Percentiles rank a stretch among this genome's conserved stretches.
Evolutionary conservation across 2,329 filamentous ascomycete species (phyloP).

Genomic region (Pseudopyricularia javanii): DNA sequence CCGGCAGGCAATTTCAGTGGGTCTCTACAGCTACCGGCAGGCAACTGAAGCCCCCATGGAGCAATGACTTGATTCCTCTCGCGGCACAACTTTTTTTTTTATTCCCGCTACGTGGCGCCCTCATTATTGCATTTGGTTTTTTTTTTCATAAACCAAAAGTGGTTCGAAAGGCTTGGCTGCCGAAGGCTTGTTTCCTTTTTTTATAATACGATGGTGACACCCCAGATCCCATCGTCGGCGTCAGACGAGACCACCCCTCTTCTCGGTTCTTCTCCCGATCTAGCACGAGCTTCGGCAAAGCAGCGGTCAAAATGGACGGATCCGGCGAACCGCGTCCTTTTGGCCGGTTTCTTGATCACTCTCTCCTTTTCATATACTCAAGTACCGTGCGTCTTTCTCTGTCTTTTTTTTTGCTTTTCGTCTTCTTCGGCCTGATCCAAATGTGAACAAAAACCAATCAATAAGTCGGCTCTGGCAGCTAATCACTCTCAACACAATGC

Average conservation of each 20-base stretch:
- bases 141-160: not conserved
- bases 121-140: not conserved
- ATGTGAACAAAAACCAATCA: too few species aligned
- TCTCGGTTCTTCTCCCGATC: not conserved
- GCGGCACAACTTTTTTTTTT: not conserved
- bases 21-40: not conserved
- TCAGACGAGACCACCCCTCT: slow-evolving; percentile 1
- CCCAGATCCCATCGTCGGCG: not conserved
- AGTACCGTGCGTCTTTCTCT: slow-evolving; percentile 25
- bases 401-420: too few species aligned
- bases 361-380: slow-evolving; percentile 36
- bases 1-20: slow-evolving; percentile 1
- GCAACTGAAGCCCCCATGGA: not conserved
- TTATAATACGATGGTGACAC: not conserved
- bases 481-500: not conserved
- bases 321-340: slow-evolving; percentile 31
- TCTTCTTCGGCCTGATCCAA: too few species aligned
- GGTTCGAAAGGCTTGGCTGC: not conserved
- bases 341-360: slow-evolving; percentile 49
- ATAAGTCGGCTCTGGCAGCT: not conserved
- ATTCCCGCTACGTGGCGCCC: not conserved
- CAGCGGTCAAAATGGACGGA: slow-evolving; percentile 5
- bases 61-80: not conserved
- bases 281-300: not conserved
- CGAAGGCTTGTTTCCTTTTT: not conserved